These are phyloP conservation scores for Fusarium sp. DNA, from an alignment of 2,329 filamentous ascomycete species.

Conservation along the genomic window DNA sequence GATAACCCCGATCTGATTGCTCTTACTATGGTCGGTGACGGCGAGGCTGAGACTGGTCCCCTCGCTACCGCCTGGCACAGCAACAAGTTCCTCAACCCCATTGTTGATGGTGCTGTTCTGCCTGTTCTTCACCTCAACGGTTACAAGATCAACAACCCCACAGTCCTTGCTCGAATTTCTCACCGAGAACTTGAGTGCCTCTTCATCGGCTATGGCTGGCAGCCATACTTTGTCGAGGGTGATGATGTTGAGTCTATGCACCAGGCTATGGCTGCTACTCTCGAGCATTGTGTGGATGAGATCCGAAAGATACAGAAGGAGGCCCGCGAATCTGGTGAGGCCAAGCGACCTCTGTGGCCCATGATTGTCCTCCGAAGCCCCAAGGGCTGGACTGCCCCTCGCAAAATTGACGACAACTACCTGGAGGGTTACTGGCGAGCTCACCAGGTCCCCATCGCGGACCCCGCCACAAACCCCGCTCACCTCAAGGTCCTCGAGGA, in stretches of 20 bases:
- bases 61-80: slow-evolving; percentile 85
- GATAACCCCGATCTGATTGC: slow-evolving; percentile 81
- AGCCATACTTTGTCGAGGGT: slow-evolving; percentile 84
- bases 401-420: slow-evolving; percentile 77
- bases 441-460: slow-evolving; percentile 82
- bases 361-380: slow-evolving; percentile 83
- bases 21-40: slow-evolving; percentile 83
- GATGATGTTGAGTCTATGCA: slow-evolving; percentile 81
- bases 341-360: slow-evolving; percentile 80
- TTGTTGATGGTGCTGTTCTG: slow-evolving; percentile 81
- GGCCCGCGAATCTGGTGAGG: slow-evolving; percentile 76
- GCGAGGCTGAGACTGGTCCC: slow-evolving; percentile 84
- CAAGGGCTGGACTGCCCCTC: slow-evolving; percentile 84
- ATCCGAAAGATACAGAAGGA: slow-evolving; percentile 78
- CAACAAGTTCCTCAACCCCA: slow-evolving; percentile 85
- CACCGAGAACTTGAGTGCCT: slow-evolving; percentile 79
- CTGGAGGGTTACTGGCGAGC: slow-evolving; percentile 83
- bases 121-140: slow-evolving; percentile 84
- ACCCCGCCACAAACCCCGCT: slow-evolving; percentile 73
- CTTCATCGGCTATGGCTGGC: slow-evolving; percentile 82
- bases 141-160: slow-evolving; percentile 89
- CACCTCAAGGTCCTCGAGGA: slow-evolving; percentile 77
- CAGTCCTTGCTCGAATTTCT: slow-evolving; percentile 77
- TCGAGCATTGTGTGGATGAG: slow-evolving; percentile 78
- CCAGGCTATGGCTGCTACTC: slow-evolving; percentile 82